Percentiles rank a stretch among this genome's conserved stretches.
phyloP scores from a whole-genome alignment of 257 asterid species.

The Scutellaria barbata region DNA sequence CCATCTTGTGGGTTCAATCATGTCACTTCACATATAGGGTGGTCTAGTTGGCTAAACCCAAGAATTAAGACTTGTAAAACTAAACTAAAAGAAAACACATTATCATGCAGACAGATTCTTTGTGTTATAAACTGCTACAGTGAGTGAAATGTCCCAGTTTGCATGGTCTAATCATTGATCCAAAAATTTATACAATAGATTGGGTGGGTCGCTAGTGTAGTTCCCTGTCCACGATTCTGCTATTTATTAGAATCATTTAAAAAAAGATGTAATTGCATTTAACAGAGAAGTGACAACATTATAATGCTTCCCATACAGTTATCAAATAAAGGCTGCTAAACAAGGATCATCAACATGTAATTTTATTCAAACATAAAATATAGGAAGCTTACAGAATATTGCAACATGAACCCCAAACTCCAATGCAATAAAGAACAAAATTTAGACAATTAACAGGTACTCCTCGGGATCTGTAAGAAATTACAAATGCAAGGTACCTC shows the following conservation, averaged over 20 bases:
- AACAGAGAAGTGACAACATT: not conserved
- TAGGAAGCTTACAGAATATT: not conserved
- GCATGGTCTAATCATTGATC: too few species aligned
- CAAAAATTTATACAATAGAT: too few species aligned
- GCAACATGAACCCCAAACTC: not conserved
- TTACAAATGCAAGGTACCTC: conserved; percentile 61
- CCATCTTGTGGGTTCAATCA: conserved; percentile 4
- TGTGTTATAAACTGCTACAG: not conserved
- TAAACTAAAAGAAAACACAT: not conserved
- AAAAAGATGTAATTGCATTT: not conserved
- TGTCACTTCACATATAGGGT: conserved; percentile 15
- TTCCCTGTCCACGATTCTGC: too few species aligned
- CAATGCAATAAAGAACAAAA: conserved; percentile 5
- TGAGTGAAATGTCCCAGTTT: too few species aligned
- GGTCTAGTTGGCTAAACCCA: conserved; percentile 8
- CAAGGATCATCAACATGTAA: conserved; percentile 20
- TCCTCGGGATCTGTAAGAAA: conserved; percentile 24
- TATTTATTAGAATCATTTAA: too few species aligned
- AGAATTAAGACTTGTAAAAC: conserved; percentile 10
- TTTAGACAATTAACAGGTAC: conserved; percentile 17
- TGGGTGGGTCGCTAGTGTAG: too few species aligned
- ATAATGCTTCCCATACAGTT: not conserved
- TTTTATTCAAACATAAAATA: conserved; percentile 10
- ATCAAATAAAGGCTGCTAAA: not conserved
- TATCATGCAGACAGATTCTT: not conserved